Evolutionary conservation across 2,329 filamentous ascomycete species (phyloP), one percentile per base, ranked within the genome.

Genomic region (Blumeria graminis): DNA sequence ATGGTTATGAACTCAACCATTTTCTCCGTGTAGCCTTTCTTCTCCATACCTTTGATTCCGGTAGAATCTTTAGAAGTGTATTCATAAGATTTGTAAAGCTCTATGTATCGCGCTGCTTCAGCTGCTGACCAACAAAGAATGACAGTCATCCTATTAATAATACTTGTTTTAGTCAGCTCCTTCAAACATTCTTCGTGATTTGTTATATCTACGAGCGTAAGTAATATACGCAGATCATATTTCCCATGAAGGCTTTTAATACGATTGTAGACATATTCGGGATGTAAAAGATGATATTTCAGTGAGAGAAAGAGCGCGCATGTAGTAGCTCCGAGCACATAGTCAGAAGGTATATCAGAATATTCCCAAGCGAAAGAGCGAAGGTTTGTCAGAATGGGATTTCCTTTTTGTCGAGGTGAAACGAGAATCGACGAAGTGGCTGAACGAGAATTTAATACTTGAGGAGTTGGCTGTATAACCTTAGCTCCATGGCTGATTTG

Each of bases 201-300:
- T 28, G 83, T 80, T 55, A 98, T 94, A 68, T 98, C 92, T 32
- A 96, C 89, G 78, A 96, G 88, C 18, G 83, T 81, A 53, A 98
- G 76, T 33, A 98, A 71, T 55, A 98, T 76, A 52, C 92, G 85
- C 18, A 98, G 76, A 61, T 81, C 83, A 71, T 93, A 96, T 69
- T 85, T 86, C 55, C 85, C 86, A 55, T 85, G 85, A 4, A 98
- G 73, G 53, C 81, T 80, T 55, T 84, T 82, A 62, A 98, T 93
- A 57, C 92, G 84, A 28, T 84, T 88, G 71, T 96, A 96, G 64
- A 98, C 87, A 72, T 98, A 98, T 69, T 98, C 92, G 0, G 92
- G 92, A 66, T 98, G 92, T 55, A 98, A 76, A 33, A 90, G 86
- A 69, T 98, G 92, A 69, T 98, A 98, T 69, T 96, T 98, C 56